Conservation (phyloP, 164 flowering plant genomes). For the grape (Vitis vinifera) region ASM3070453v1 NC_081808.1:7010001-7010500, state of each 20-base stretch:
- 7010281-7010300: background rate
- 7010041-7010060: slow-evolving; percentile 60
- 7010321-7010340: too few species aligned
- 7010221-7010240: slow-evolving; percentile 39
- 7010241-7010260: slow-evolving; percentile 40
- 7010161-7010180: slow-evolving; percentile 9
- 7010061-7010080: slow-evolving; percentile 64
- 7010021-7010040: slow-evolving; percentile 51
- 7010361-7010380: too few species aligned
- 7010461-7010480: too few species aligned
- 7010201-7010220: slow-evolving; percentile 59
- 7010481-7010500: too few species aligned
- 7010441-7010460: too few species aligned
- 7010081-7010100: slow-evolving; percentile 58
- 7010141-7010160: slow-evolving; percentile 40
- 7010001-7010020: slow-evolving; percentile 20
- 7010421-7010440: too few species aligned
- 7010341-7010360: too few species aligned
- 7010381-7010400: too few species aligned
- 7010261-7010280: slow-evolving; percentile 36
- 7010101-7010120: slow-evolving; percentile 47
- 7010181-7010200: slow-evolving; percentile 36
- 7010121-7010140: slow-evolving; percentile 56
- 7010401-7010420: too few species aligned
- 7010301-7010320: too few species aligned